phyloP scores from a whole-genome alignment of 768 basidiomycete genomes.

The Suillus subluteus region DNA sequence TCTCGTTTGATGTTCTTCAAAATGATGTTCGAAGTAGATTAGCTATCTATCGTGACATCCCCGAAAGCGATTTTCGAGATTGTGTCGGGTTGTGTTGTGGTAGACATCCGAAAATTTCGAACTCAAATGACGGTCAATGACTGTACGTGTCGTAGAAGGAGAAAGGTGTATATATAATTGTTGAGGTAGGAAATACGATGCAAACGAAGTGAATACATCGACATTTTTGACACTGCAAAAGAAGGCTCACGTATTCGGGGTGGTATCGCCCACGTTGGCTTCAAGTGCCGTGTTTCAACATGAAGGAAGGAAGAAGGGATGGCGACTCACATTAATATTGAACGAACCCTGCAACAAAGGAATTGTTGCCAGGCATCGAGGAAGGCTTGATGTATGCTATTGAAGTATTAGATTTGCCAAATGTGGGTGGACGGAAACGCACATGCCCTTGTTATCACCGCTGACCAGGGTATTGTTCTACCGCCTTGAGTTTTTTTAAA shows the following conservation, averaged over 20 bases:
- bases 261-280: conserved; percentile 85
- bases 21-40: no score
- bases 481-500: background rate
- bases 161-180: background rate
- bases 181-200: background rate
- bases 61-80: no score
- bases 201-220: conserved; percentile 11
- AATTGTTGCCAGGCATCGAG: conserved; percentile 66
- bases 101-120: no score
- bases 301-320: conserved; percentile 9
- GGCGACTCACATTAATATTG: conserved; percentile 63
- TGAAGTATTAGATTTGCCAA: background rate
- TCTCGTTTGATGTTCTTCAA: no score
- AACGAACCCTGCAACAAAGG: conserved; percentile 75
- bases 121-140: no score
- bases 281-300: conserved; percentile 15
- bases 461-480: conserved; percentile 86
- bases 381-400: conserved; percentile 65
- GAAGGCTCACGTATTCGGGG: conserved; percentile 70
- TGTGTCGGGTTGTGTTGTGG: no score
- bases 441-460: conserved; percentile 86
- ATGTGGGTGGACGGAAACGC: conserved; percentile 19
- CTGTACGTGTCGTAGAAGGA: background rate
- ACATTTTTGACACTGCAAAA: conserved; percentile 1
- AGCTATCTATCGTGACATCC: no score